A percentile compares a stretch with the other conserved stretches of the same genome.
Conservation (phyloP, 352 stramenopile genomes). For the Globisporangium lucens region DNA sequence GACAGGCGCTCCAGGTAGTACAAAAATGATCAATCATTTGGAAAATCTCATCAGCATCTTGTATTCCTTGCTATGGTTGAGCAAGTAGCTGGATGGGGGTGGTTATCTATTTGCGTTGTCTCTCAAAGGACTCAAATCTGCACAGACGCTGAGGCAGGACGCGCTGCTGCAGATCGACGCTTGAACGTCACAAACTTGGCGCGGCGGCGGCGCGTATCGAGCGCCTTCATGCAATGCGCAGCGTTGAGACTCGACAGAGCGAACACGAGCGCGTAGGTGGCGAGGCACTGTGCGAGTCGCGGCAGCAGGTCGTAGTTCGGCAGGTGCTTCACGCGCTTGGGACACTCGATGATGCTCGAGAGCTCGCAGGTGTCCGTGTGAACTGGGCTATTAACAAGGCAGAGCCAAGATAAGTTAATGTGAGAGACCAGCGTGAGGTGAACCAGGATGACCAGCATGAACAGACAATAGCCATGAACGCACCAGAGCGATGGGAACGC, state of each 20-base stretch:
- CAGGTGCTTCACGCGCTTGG: conserved; percentile 24
- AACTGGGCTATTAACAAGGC: conserved; percentile 31
- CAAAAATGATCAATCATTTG: background rate
- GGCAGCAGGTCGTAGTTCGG: conserved; percentile 37
- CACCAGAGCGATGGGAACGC: conserved; percentile 50
- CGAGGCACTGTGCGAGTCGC: conserved; percentile 36
- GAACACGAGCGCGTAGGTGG: conserved; percentile 39
- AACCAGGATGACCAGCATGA: no score
- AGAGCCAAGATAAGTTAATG: background rate
- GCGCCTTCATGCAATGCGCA: conserved; percentile 36
- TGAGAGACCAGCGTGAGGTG: background rate
- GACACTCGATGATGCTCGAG: conserved; percentile 40
- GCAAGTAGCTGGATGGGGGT: background rate
- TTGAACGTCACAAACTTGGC: conserved; percentile 47
- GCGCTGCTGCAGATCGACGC: conserved; percentile 13
- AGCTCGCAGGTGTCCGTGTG: conserved; percentile 30
- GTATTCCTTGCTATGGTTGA: background rate
- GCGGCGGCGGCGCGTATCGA: conserved; percentile 34
- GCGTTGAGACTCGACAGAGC: conserved; percentile 38
- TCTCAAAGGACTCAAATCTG: conserved; percentile 2
- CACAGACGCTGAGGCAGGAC: conserved; percentile 14
- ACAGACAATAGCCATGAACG: background rate
- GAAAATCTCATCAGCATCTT: background rate
- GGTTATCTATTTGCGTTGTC: background rate
- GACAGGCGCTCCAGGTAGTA: background rate